Evolutionary conservation across 176 grass and related monocot species (phyloP).

Genomic region (Leersia perrieri): DNA sequence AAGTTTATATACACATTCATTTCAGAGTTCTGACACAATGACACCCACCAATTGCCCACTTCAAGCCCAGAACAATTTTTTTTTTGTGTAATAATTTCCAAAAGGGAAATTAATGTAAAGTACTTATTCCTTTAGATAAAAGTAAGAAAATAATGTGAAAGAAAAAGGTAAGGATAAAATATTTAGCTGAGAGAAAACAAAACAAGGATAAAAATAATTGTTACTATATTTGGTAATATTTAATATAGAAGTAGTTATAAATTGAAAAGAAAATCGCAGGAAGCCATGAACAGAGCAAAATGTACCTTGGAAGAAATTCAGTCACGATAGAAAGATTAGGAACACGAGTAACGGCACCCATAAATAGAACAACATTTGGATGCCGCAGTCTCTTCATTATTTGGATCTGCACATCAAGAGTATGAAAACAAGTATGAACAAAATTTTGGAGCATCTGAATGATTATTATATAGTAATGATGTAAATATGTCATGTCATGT

Average conservation of each 20-base stretch:
- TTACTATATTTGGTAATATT: not conserved
- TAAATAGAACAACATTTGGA: conserved; percentile 99
- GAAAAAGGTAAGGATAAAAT: not conserved
- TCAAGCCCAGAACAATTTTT: conserved; percentile 6
- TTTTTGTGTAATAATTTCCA: not conserved
- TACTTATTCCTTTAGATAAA: not conserved
- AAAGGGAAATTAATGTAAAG: not conserved
- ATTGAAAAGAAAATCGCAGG: conserved; percentile 1
- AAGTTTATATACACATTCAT: not conserved
- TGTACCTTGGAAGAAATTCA: conserved; percentile 96
- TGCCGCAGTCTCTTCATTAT: conserved; percentile 98
- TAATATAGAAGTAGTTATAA: not conserved
- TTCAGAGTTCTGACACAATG: not conserved
- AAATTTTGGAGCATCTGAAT: not conserved
- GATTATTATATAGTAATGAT: not conserved
- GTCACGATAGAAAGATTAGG: conserved; percentile 94
- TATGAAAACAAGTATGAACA: not conserved
- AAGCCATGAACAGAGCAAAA: conserved; percentile 40
- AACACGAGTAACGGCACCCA: conserved; percentile 88
- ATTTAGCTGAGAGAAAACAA: not conserved
- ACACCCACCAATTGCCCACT: not conserved
- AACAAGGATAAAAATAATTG: not conserved
- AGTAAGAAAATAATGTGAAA: not conserved
- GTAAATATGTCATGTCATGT: not conserved
- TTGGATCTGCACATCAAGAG: conserved; percentile 57